Evolutionary conservation across 352 stramenopile species (phyloP), one percentile per base, ranked within the genome.

Genomic region (Blastocystis sp.): DNA sequence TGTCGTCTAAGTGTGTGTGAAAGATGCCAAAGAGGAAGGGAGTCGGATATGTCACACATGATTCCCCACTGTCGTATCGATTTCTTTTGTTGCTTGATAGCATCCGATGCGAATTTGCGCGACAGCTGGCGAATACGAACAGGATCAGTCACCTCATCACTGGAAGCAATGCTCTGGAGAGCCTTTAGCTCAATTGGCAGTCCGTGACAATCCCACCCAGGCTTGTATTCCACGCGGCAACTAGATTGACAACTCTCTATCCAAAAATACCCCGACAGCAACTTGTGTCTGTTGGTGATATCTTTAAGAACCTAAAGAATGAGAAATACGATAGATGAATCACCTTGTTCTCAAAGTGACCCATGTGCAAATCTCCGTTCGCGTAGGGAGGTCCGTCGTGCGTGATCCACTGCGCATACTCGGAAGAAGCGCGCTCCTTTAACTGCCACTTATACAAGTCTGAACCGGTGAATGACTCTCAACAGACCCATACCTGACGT

Each of bases 111-210:
- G 86, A 97, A 95, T 53, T 91, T 87, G 1, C 93, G 90, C 21
- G 94, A 96, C 75, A 94, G 90, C 87, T 94, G 88, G 61, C 96
- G 91, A 29, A 99, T 51, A 93, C 90, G n/a, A 94, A 89, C n/a
- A 93, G 93, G 40, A 92, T 94, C 29, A 97, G 87, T 56, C 59
- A 9, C 79, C 88, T 87, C 32, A 87, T 89, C 51, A 29, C 21
- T 51, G 0, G 89, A 87, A 87, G 95, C 94, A 88, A 98, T 92
- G 54, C 88, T 91, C 86, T 97, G 92, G 21, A 98, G 87, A 14
- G 97, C 95, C 89, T 98, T 99, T 87, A 98, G 91, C 90, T 98
- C 95, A 86, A 99, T 99, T 29, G 96, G 96, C 57, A 99, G 89
- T 16, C 96, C 96, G 87, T 99, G 96, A 89, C 95, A 98, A 91